These are phyloP conservation scores for Echinosophora koreensis DNA, from an alignment of 306 rosid species.

Conservation along the genomic window DNA sequence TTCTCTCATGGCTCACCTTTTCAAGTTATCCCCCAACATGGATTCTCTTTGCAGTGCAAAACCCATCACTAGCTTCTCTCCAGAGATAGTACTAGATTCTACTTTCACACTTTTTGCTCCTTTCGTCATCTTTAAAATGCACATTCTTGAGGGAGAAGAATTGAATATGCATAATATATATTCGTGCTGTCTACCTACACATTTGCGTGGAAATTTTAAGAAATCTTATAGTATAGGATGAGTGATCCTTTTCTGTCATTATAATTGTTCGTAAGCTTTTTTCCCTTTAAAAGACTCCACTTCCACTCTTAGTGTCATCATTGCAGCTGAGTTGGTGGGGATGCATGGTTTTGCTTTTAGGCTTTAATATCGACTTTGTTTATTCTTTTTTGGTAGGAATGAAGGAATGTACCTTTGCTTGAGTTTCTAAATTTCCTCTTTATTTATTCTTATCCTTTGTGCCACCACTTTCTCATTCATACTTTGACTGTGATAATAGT, in stretches of 20 bases:
- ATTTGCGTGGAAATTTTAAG: slow-evolving; percentile 63
- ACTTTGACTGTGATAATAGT: slow-evolving; percentile 46
- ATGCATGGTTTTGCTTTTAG: slow-evolving; percentile 52
- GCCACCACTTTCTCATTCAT: slow-evolving; percentile 56
- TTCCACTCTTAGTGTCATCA: slow-evolving; percentile 72
- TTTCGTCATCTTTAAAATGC: slow-evolving; percentile 52
- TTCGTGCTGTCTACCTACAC: not conserved
- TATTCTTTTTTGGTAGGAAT: slow-evolving; percentile 56
- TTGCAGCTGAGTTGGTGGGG: slow-evolving; percentile 72
- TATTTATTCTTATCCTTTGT: slow-evolving; percentile 45
- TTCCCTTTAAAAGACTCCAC: slow-evolving; percentile 54
- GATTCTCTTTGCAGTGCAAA: slow-evolving; percentile 77
- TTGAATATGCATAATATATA: not conserved
- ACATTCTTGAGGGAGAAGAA: not conserved
- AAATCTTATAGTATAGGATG: slow-evolving; percentile 24
- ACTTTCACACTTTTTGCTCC: slow-evolving; percentile 63
- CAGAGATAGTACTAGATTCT: slow-evolving; percentile 81
- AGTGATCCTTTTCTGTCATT: slow-evolving; percentile 48
- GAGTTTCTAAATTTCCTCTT: slow-evolving; percentile 55
- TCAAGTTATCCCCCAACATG: slow-evolving; percentile 70
- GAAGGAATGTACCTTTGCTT: slow-evolving; percentile 71
- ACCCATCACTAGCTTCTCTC: slow-evolving; percentile 85
- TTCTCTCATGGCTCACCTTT: slow-evolving; percentile 73
- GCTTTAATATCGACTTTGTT: slow-evolving; percentile 56
- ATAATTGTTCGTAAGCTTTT: slow-evolving; percentile 43